phyloP scores from a whole-genome alignment of 768 basidiomycete species.

The Mycena rosella region DNA sequence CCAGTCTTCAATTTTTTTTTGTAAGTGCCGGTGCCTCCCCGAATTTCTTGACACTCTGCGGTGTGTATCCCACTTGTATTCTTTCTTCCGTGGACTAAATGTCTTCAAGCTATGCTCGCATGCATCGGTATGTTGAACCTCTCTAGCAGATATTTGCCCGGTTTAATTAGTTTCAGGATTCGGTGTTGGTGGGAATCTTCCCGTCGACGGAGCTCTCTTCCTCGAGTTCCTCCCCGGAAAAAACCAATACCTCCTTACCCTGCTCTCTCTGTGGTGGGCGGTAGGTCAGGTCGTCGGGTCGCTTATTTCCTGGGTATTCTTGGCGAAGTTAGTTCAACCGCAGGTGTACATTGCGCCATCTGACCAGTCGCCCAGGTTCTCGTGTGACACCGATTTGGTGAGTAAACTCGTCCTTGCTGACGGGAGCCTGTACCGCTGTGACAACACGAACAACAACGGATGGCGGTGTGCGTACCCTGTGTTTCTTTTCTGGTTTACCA shows the following conservation, averaged over 20 bases:
- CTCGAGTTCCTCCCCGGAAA: constrained; percentile 69
- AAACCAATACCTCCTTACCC: constrained; percentile 70
- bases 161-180: constrained; percentile 60
- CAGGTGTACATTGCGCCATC: neutral
- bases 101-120: constrained; percentile 26
- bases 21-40: constrained; percentile 59
- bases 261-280: constrained; percentile 75
- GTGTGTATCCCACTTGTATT: neutral
- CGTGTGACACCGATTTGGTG: constrained; percentile 58
- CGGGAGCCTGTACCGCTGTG: constrained; percentile 47
- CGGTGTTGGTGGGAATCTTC: constrained; percentile 68
- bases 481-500: constrained; percentile 45
- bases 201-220: constrained; percentile 72
- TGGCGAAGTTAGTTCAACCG: constrained; percentile 56
- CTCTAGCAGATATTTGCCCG: neutral
- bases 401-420: constrained; percentile 54
- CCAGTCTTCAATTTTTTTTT: no score
- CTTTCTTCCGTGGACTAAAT: neutral
- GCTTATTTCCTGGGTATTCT: constrained; percentile 69
- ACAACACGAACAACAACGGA: constrained; percentile 61
- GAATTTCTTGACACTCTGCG: constrained; percentile 55
- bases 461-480: constrained; percentile 65
- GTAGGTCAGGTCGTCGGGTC: constrained; percentile 20
- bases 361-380: constrained; percentile 8
- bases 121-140: constrained; percentile 26